Evolutionary conservation across 768 basidiomycete species (phyloP), one percentile per base, ranked within the genome.

Genomic region (Boletus vinaceobasis): DNA sequence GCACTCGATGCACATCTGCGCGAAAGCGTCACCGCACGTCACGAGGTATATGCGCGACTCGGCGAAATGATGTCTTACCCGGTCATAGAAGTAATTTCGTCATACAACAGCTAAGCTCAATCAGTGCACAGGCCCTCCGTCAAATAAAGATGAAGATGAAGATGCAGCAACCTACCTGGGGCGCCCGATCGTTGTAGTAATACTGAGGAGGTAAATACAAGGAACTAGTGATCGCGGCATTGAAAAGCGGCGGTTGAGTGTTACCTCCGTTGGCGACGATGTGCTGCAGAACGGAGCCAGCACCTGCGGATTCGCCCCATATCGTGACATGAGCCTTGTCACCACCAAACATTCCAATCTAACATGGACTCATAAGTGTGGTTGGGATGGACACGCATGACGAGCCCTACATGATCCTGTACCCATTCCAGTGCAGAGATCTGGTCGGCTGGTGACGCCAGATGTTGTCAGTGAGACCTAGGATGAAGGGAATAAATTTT

Each of bases 261-360:
- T 70, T 58, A 0, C 72, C 71, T 21, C 63, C 64, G 13, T 72
- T 49, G 10, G 73, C 72, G 9, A 74, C 52, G 26, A 74, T 52
- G 14, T 73, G 72, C 26, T 73, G 71, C 5, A 73, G 35, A 15
- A 73, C 69, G 11, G 72, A 73, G 3, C 72, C 71, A 2, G 60
- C 72, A n/a, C 71, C 72, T 15, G 60, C 70, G 1, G 67, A 72
- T 59, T 71, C 65, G 1, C 74, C 74, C 72, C 71, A 73, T 38
- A 74, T 70, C 10, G 71, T 73, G 19, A 75, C 73, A 48, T 60
- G 57, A 1, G 33, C 2, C 9, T 62, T 58, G 56, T 74, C 70
- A 1, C 73, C 73, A 35, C 73, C 72, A 44, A 74, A 74, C 21
- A 32, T 44, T n/a, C 48, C 52, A 7, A 73, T 73, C 74, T 74